Percentiles rank a stretch among this genome's conserved stretches.
These are phyloP conservation scores for Kuraishia hungarica DNA, from an alignment of 805 yeast species.

Conservation along the genomic window DNA sequence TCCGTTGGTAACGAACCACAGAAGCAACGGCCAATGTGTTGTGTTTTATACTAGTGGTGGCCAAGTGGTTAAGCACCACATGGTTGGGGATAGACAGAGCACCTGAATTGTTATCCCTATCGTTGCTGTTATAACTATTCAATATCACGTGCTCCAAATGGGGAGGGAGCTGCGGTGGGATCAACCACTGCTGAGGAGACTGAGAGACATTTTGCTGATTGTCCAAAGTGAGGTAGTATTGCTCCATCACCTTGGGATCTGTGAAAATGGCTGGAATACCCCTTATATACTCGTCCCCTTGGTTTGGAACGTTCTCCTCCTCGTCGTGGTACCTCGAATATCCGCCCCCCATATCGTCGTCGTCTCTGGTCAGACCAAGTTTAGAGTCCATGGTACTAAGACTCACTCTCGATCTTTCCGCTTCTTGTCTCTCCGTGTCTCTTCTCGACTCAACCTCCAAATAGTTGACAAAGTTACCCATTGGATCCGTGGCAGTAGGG, in stretches of 20 bases:
- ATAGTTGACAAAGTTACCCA: constrained; percentile 93
- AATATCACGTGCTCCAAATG: constrained; percentile 90
- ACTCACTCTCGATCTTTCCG: constrained; percentile 16
- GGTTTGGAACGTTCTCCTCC: constrained; percentile 24
- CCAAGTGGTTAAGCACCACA: constrained; percentile 87
- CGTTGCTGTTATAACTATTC: constrained; percentile 57
- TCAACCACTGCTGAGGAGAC: constrained; percentile 51
- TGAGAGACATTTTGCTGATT: constrained; percentile 51
- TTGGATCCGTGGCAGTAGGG: constrained; percentile 96
- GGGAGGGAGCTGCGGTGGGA: constrained; percentile 96
- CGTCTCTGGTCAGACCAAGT: constrained; percentile 55
- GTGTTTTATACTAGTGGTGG: constrained; percentile 92
- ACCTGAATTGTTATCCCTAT: constrained; percentile 74
- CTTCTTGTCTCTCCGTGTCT: constrained; percentile 4
- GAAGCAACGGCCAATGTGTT: constrained; percentile 91
- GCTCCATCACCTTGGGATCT: constrained; percentile 83
- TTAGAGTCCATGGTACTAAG: constrained; percentile 45
- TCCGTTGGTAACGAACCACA: constrained; percentile 79
- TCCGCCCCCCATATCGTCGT: constrained; percentile 79
- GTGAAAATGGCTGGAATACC: constrained; percentile 79
- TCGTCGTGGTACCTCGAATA: constrained; percentile 70
- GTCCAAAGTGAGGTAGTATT: constrained; percentile 70
- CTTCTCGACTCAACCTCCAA: constrained; percentile 50
- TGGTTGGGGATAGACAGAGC: constrained; percentile 92
- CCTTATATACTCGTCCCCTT: constrained; percentile 40